phyloP scores from a whole-genome alignment of 805 yeast genomes.

The Kregervanrija delftensis region DNA sequence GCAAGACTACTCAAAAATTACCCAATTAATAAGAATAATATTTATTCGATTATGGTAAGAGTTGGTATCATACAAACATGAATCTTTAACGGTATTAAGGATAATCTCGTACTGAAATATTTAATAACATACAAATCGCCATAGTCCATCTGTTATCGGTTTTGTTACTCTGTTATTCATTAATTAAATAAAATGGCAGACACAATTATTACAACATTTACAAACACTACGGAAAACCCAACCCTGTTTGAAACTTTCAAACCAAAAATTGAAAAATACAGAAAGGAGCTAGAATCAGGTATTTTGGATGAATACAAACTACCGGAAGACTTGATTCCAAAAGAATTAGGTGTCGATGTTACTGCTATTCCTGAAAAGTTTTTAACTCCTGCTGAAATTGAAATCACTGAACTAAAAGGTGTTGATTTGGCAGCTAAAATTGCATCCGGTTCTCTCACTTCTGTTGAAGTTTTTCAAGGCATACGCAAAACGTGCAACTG shows the following conservation, averaged over 20 bases:
- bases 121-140: no score
- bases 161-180: no score
- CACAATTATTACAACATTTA: conserved; percentile 12
- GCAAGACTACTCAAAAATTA: no score
- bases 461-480: conserved; percentile 41
- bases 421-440: conserved; percentile 27
- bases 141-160: no score
- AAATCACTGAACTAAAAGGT: conserved; percentile 37
- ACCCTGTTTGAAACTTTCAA: conserved; percentile 20
- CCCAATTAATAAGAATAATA: no score
- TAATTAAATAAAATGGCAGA: background rate
- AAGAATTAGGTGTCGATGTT: conserved; percentile 19
- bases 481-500: conserved; percentile 40
- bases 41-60: no score
- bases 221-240: conserved; percentile 15
- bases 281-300: conserved; percentile 17
- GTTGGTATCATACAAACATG: no score
- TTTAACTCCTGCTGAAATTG: conserved; percentile 30
- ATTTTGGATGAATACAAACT: conserved; percentile 17
- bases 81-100: no score
- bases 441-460: conserved; percentile 31
- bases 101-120: no score
- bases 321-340: conserved; percentile 14
- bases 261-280: conserved; percentile 30
- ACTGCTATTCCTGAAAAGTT: conserved; percentile 25